phyloP scores from a whole-genome alignment of 306 rosid genomes.

The Chamaecrista fasciculata region DNA sequence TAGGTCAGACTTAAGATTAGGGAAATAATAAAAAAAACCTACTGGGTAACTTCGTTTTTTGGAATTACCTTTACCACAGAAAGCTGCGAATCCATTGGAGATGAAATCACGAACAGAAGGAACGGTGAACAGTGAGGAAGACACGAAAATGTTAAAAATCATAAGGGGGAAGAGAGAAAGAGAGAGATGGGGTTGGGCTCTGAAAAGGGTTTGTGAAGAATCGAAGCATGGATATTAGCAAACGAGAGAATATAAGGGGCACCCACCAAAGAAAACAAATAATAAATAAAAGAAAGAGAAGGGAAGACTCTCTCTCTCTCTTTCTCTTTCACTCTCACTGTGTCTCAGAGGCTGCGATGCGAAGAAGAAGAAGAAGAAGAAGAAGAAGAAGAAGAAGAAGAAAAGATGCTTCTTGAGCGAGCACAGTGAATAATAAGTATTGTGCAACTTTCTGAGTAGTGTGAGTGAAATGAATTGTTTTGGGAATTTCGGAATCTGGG shows the following conservation, averaged over 20 bases:
- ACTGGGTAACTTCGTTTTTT: neutral
- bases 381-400: neutral
- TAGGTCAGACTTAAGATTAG: conserved; percentile 5
- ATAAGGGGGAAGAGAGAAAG: conserved; percentile 7
- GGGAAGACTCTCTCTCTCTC: neutral
- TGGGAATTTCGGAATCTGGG: neutral
- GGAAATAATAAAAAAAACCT: neutral
- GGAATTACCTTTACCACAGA: conserved; percentile 60
- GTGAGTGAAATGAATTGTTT: too few relatives aligned
- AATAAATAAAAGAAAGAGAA: neutral
- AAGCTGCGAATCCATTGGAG: conserved; percentile 66
- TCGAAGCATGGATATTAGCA: conserved; percentile 34
- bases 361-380: too few relatives aligned
- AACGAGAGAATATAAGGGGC: conserved; percentile 28
- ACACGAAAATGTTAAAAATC: conserved; percentile 40
- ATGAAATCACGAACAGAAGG: neutral
- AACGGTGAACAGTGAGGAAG: neutral
- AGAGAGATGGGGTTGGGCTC: neutral
- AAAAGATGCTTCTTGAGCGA: neutral
- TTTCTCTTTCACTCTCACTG: too few relatives aligned
- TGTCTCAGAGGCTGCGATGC: neutral
- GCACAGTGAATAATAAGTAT: neutral
- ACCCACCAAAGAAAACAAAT: too few relatives aligned
- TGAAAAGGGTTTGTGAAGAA: neutral
- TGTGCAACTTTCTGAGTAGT: too few relatives aligned